Percentiles rank a stretch among this genome's conserved stretches.
These are phyloP conservation scores for Macroventuria anomochaeta DNA, from an alignment of 2,329 filamentous ascomycete species.

Conservation along the genomic window DNA sequence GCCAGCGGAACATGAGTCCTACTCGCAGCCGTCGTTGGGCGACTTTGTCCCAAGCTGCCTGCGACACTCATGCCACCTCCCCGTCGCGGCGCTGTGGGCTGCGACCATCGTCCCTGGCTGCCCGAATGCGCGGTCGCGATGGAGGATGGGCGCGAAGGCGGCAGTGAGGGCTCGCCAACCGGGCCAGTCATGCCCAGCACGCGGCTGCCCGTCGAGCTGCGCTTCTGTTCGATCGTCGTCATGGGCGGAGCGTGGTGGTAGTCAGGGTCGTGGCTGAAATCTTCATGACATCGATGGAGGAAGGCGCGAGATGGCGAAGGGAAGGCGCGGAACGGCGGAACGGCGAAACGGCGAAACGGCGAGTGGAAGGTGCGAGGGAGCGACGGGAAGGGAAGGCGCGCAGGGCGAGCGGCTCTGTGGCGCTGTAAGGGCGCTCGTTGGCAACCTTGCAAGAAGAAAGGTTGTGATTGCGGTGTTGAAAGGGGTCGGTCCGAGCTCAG, in stretches of 20 bases:
- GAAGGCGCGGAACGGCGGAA: conserved; percentile 26
- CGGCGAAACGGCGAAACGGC: conserved; percentile 16
- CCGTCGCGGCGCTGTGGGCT: conserved; percentile 64
- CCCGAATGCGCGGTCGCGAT: conserved; percentile 48
- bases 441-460: no score
- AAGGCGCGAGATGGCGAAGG: conserved; percentile 7
- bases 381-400: conserved; percentile 29
- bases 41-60: conserved; percentile 52
- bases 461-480: conserved; percentile 7
- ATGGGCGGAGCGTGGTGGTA: conserved; percentile 40
- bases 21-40: conserved; percentile 72
- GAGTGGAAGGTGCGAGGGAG: conserved; percentile 19
- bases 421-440: conserved; percentile 13
- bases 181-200: conserved; percentile 53
- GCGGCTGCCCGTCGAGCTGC: conserved; percentile 45
- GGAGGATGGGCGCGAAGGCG: conserved; percentile 55
- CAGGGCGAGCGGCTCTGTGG: conserved; percentile 11
- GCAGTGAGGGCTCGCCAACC: conserved; percentile 56
- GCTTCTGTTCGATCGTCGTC: conserved; percentile 42
- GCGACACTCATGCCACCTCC: conserved; percentile 43
- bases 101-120: conserved; percentile 59
- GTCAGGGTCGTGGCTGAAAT: conserved; percentile 33
- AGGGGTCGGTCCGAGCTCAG: conserved; percentile 7
- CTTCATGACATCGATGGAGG: conserved; percentile 43
- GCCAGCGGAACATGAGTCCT: conserved; percentile 89